Percentiles rank a stretch among this genome's conserved stretches.
phyloP scores from a whole-genome alignment of 202 grass and related monocot species.

The Saccharum hybrid region DNA sequence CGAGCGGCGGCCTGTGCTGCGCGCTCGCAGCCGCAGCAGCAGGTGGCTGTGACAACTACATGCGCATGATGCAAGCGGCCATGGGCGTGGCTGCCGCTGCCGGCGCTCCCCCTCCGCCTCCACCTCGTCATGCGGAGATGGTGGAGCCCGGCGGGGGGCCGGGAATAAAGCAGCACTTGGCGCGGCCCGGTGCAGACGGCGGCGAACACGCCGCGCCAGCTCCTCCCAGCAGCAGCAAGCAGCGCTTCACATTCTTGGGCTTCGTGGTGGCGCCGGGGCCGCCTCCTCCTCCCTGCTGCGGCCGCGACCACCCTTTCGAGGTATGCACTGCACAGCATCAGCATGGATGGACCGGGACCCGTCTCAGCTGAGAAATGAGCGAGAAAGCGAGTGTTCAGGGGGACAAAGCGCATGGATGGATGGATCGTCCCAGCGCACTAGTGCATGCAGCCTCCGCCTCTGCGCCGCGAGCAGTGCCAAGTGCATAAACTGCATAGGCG shows the following conservation, averaged over 20 bases:
- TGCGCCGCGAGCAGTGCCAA: too few relatives aligned
- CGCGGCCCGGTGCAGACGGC: neutral
- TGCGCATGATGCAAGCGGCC: constrained; percentile 35
- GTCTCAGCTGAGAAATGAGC: neutral
- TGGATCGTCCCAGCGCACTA: constrained; percentile 8
- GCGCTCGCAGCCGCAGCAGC: constrained; percentile 24
- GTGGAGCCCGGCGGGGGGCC: constrained; percentile 21
- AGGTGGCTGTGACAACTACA: constrained; percentile 44
- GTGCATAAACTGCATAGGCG: too few relatives aligned
- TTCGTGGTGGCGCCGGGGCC: constrained; percentile 45
- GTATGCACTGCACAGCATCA: neutral
- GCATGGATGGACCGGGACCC: neutral
- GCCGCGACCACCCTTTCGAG: constrained; percentile 33
- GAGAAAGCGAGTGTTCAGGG: constrained; percentile 18
- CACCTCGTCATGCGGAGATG: neutral
- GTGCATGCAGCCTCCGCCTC: neutral
- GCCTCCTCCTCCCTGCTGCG: neutral
- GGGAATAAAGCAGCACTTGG: constrained; percentile 26
- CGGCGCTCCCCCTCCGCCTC: neutral
- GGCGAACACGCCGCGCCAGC: neutral
- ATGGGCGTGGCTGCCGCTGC: constrained; percentile 7
- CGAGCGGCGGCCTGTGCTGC: constrained; percentile 11
- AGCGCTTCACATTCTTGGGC: constrained; percentile 44
- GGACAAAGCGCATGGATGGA: constrained; percentile 40
- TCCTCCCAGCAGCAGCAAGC: neutral